These are phyloP conservation scores for Cladosporium sp. DNA, from an alignment of 2,329 filamentous ascomycete genomes.

Conservation along the genomic window DNA sequence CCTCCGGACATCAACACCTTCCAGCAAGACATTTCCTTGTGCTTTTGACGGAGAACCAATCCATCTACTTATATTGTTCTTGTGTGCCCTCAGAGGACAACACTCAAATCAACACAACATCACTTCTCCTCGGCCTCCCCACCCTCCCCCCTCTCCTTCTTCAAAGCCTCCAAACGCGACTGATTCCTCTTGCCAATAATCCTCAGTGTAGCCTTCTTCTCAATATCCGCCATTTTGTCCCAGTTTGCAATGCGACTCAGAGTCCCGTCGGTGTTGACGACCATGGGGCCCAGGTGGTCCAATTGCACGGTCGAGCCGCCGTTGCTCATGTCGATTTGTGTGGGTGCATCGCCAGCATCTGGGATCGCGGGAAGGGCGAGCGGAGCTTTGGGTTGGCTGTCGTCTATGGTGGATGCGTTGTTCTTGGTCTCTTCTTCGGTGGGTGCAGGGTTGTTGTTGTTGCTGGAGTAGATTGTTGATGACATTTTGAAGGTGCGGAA, in stretches of 20 bases:
- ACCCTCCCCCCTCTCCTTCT: slow-evolving; percentile 31
- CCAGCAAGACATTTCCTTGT: no score
- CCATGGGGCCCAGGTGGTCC: slow-evolving; percentile 66
- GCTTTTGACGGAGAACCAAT: no score
- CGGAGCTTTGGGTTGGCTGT: slow-evolving; percentile 5
- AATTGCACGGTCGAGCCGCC: slow-evolving; percentile 48
- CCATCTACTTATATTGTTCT: no score
- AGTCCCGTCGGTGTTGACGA: slow-evolving; percentile 68
- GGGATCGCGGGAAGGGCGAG: slow-evolving; percentile 21
- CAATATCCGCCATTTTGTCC: slow-evolving; percentile 64
- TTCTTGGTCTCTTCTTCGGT: background rate
- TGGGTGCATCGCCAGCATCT: slow-evolving; percentile 25
- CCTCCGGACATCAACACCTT: no score
- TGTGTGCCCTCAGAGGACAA: no score
- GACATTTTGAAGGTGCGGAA: slow-evolving; percentile 5
- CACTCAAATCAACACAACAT: no score
- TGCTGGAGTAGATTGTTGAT: background rate
- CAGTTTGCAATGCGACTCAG: slow-evolving; percentile 69
- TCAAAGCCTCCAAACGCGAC: slow-evolving; percentile 53
- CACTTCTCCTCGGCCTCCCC: background rate
- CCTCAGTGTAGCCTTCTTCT: slow-evolving; percentile 62
- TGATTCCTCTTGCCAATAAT: slow-evolving; percentile 66
- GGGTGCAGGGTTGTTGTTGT: background rate
- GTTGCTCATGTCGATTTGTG: slow-evolving; percentile 30
- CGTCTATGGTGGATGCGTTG: background rate